phyloP scores from a whole-genome alignment of 2,329 filamentous ascomycete species.

The Sporothrix curviconia region DNA sequence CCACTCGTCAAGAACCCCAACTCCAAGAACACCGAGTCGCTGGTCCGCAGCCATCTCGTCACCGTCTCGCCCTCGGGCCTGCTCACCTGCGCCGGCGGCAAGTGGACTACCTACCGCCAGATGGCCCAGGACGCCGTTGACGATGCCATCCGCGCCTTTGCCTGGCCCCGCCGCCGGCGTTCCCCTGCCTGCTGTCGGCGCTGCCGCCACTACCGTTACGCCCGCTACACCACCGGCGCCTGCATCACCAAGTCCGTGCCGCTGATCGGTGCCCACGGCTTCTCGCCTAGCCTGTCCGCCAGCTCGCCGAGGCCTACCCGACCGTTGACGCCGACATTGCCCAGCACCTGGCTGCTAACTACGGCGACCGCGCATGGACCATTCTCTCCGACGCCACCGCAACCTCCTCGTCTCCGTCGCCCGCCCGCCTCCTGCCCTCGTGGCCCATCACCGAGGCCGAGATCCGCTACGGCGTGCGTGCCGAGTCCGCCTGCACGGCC shows the following conservation, averaged over 20 bases:
- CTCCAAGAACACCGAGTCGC: conserved; percentile 73
- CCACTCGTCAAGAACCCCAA: conserved; percentile 76
- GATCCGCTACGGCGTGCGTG: conserved; percentile 75
- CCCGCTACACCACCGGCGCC: conserved; percentile 17
- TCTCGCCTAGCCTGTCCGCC: conserved; percentile 8
- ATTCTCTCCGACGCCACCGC: no score
- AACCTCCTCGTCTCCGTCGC: neutral
- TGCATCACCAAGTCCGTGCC: conserved; percentile 48
- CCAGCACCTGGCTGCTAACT: conserved; percentile 78
- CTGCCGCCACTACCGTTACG: neutral
- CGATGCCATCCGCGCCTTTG: conserved; percentile 63
- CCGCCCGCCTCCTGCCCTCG: neutral
- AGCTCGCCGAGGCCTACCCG: conserved; percentile 57
- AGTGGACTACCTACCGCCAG: conserved; percentile 84
- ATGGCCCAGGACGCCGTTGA: conserved; percentile 85
- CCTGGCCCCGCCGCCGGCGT: conserved; percentile 41
- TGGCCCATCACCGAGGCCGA: conserved; percentile 39
- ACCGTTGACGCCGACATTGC: conserved; percentile 88
- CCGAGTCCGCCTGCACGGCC: conserved; percentile 88
- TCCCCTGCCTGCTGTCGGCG: conserved; percentile 23
- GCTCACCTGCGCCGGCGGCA: conserved; percentile 74
- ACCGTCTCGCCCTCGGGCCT: conserved; percentile 68
- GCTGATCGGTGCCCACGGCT: conserved; percentile 69
- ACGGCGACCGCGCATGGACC: conserved; percentile 88
- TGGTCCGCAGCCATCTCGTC: conserved; percentile 76